Conservation (phyloP, 495 filamentous ascomycete genomes). For the Hypoxylon cercidicola region DNA sequence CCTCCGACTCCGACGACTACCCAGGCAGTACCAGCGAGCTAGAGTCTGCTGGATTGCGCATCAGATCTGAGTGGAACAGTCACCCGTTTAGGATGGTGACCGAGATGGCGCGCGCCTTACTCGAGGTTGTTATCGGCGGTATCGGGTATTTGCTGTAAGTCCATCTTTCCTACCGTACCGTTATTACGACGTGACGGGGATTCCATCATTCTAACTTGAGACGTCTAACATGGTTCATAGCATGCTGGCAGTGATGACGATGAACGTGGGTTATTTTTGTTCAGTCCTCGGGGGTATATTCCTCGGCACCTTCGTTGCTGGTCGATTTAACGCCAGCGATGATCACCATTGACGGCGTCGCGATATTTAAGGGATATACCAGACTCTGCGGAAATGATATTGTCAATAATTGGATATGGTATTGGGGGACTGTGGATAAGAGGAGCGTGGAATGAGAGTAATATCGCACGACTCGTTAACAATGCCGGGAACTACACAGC, state of each 20-base stretch:
- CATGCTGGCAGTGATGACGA: constrained; percentile 91
- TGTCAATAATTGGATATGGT: too few species aligned
- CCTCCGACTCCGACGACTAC: constrained; percentile 35
- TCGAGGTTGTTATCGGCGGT: constrained; percentile 70
- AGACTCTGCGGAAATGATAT: constrained; percentile 8
- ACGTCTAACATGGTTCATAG: constrained; percentile 52
- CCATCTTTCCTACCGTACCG: neutral
- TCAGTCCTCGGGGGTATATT: constrained; percentile 80
- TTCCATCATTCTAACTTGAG: neutral
- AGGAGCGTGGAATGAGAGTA: too few species aligned
- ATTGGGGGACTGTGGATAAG: too few species aligned
- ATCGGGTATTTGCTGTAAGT: constrained; percentile 83
- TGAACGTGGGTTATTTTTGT: constrained; percentile 88
- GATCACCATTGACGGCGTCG: constrained; percentile 25
- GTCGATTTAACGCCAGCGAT: constrained; percentile 47
- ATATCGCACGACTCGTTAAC: too few species aligned
- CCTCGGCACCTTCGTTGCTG: constrained; percentile 75
- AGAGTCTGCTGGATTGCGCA: constrained; percentile 19
- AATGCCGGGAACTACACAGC: too few species aligned
- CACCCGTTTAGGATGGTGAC: constrained; percentile 38
- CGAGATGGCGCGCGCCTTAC: constrained; percentile 37
- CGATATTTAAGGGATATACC: neutral
- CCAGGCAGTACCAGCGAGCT: constrained; percentile 29
- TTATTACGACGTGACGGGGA: too few species aligned
- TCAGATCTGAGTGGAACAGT: constrained; percentile 27